Percentiles rank a stretch among this genome's conserved stretches.
These are phyloP conservation scores for Ilex paraguariensis DNA, from an alignment of 305 asterid species.

Conservation along the genomic window DNA sequence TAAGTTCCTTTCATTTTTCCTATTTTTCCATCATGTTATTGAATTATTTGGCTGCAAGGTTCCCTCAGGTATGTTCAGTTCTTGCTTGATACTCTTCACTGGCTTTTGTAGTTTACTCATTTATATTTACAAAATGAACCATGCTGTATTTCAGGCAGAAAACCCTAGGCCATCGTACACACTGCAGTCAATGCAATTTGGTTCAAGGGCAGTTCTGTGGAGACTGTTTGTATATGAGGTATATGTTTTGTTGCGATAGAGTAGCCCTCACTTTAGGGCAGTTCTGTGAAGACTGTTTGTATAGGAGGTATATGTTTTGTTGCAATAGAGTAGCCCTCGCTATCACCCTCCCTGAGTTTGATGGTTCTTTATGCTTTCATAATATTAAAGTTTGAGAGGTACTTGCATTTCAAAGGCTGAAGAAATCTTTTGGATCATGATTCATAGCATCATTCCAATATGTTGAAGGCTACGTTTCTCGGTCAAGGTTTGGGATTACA, in stretches of 20 bases:
- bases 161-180: constrained; percentile 85
- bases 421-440: no score
- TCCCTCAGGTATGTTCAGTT: no score
- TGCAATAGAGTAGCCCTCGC: background rate
- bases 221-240: constrained; percentile 97
- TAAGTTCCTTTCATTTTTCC: background rate
- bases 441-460: no score
- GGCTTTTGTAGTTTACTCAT: background rate
- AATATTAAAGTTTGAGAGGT: no score
- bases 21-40: no score
- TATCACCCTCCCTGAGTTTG: background rate
- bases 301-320: background rate
- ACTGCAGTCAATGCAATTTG: constrained; percentile 66
- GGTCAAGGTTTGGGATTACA: no score
- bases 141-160: constrained; percentile 65
- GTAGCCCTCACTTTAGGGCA: background rate
- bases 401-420: no score
- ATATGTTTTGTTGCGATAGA: constrained; percentile 7
- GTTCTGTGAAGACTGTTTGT: background rate
- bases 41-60: background rate
- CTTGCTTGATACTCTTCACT: background rate
- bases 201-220: constrained; percentile 99
- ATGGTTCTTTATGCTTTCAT: no score
- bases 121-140: background rate
- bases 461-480: no score